A percentile compares a stretch with the other conserved stretches of the same genome.
Conservation (phyloP, 805 yeast genomes). For the Spathaspora sp. region DNA sequence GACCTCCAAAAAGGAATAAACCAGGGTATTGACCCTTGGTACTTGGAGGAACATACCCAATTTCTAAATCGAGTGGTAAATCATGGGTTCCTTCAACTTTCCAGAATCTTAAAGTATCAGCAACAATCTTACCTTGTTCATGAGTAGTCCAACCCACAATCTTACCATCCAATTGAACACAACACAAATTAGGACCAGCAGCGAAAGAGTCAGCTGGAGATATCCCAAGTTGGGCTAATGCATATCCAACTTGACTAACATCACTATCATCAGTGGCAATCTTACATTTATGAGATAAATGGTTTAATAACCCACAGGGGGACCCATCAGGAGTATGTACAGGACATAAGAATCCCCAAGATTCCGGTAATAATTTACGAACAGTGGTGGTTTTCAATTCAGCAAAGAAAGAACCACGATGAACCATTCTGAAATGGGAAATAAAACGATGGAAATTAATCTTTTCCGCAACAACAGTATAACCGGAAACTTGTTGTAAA, state of each 20-base stretch:
- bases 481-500: conserved; percentile 96
- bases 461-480: conserved; percentile 97
- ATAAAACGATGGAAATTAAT: conserved; percentile 95
- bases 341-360: conserved; percentile 99
- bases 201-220: conserved; percentile 74
- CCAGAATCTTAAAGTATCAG: conserved; percentile 89
- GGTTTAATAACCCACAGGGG: conserved; percentile 97
- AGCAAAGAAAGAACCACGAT: conserved; percentile 98
- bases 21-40: conserved; percentile 97
- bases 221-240: conserved; percentile 72
- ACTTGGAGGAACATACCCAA: conserved; percentile 97
- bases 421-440: conserved; percentile 99
- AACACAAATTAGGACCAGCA: conserved; percentile 84
- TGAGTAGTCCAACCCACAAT: conserved; percentile 94
- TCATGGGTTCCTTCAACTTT: conserved; percentile 77
- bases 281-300: conserved; percentile 91
- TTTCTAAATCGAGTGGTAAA: conserved; percentile 83
- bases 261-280: conserved; percentile 77
- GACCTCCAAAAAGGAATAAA: conserved; percentile 84
- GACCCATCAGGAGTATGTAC: conserved; percentile 99
- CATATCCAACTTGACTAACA: conserved; percentile 64
- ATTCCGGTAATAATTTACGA: conserved; percentile 91
- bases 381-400: conserved; percentile 97
- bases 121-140: conserved; percentile 78
- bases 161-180: conserved; percentile 91